These are phyloP conservation scores for Primulina tabacum DNA, from an alignment of 257 asterid genomes.

Conservation along the genomic window DNA sequence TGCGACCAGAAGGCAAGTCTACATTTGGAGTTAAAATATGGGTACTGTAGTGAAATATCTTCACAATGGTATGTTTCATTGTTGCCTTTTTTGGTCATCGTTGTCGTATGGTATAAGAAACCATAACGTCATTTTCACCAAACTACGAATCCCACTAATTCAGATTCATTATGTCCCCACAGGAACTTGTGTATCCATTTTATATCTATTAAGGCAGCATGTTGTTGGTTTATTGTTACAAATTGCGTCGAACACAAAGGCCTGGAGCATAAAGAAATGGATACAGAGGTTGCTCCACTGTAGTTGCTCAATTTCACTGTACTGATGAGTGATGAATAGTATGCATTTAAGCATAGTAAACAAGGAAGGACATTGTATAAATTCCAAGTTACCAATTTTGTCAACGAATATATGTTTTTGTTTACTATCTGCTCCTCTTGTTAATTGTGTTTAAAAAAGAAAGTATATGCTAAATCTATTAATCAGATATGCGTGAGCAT, in stretches of 20 bases:
- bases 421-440: too few species aligned
- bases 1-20: neutral
- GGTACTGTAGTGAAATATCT: neutral
- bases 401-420: too few species aligned
- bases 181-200: neutral
- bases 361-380: neutral
- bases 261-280: neutral
- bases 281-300: neutral
- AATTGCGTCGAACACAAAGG: neutral
- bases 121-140: neutral
- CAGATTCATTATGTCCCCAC: neutral
- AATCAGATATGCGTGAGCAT: neutral
- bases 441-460: neutral
- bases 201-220: neutral
- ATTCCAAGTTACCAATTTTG: neutral
- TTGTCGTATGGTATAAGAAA: too few species aligned
- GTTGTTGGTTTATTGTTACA: neutral
- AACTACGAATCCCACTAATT: neutral
- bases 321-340: neutral
- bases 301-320: too few species aligned
- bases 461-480: too few species aligned
- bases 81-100: too few species aligned
- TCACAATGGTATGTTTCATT: too few species aligned
- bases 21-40: neutral
- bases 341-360: neutral